These are phyloP conservation scores for Ilyonectria sp. DNA, from an alignment of 2,329 filamentous ascomycete species.

Conservation along the genomic window DNA sequence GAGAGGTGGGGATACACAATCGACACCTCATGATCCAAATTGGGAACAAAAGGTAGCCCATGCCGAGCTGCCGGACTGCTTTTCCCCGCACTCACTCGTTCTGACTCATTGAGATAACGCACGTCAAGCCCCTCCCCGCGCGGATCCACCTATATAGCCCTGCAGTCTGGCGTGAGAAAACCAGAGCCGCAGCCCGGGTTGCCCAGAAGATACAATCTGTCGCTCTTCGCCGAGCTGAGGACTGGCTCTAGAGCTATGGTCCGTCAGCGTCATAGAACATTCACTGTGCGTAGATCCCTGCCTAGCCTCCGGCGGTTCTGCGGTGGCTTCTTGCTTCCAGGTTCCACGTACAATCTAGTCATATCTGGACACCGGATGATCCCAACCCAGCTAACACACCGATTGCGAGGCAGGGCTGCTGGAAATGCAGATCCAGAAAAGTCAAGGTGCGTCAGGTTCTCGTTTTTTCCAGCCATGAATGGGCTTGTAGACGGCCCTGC, in stretches of 20 bases:
- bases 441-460: constrained; percentile 15
- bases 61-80: constrained; percentile 1
- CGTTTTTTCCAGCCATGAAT: neutral
- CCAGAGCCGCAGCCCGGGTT: neutral
- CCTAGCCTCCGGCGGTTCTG: too few relatives aligned
- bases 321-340: neutral
- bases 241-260: neutral
- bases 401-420: constrained; percentile 12
- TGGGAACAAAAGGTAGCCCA: neutral
- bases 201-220: neutral
- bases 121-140: neutral
- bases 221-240: neutral
- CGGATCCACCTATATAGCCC: constrained; percentile 2
- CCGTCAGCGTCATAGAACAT: neutral
- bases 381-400: neutral
- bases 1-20: neutral
- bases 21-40: neutral
- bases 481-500: neutral
- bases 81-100: neutral
- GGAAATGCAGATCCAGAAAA: constrained; percentile 26
- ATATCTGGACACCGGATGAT: neutral
- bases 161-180: neutral
- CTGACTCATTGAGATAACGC: neutral
- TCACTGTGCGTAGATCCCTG: neutral
- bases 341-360: neutral